Evolutionary conservation across 1,139 yeast genomes (phyloP), one percentile per base, ranked within the genome.

Genomic region (Sugiyamaella paludigena): DNA sequence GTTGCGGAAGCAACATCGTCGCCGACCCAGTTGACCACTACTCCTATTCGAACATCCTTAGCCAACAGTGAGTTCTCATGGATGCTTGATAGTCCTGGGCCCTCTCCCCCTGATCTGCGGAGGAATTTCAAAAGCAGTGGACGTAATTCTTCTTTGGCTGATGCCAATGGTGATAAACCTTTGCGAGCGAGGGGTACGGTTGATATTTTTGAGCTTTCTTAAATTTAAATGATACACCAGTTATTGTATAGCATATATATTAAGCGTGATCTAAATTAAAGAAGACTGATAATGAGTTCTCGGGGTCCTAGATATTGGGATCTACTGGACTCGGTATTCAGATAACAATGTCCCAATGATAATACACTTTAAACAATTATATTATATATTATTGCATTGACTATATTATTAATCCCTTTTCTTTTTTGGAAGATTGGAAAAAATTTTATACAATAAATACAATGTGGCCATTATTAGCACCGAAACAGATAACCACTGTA

Each of bases 401-500:
- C 13, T 27, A 26, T 24, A 13, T 28, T 24, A 29, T 32, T 43
- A 43, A 33, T 44, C 40, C 9, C 35, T 13, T 16, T 31, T 40
- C 19, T 16, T 27, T 26, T 35, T 36, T 31, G 43, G 41, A 32
- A 41, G 28, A n/a, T 41, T 41, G 10, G 45, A 41, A 11, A 62
- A 47, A 6, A 70, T 45, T 52, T 68, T 72, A 31, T 45, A 52
- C 12, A 71, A 34, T 6, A 74, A 44, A 50, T 68, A 74, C 0
- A 65, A 7, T 2, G 68, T 53, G 2, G 75, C 73, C 0, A 64
- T 40, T 1, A 66, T 3, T 0, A 74, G 52, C 9, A 66, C 61
- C 2, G 57, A 36, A 8, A 65, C 52, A 1, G 79, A 73, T 2
- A 59, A 45, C 10, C 52, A 36, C 53, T 71, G 71, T 15, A 73